These are phyloP conservation scores for Diaporthe citrichinensis DNA, from an alignment of 2,329 filamentous ascomycete species.

Conservation along the genomic window DNA sequence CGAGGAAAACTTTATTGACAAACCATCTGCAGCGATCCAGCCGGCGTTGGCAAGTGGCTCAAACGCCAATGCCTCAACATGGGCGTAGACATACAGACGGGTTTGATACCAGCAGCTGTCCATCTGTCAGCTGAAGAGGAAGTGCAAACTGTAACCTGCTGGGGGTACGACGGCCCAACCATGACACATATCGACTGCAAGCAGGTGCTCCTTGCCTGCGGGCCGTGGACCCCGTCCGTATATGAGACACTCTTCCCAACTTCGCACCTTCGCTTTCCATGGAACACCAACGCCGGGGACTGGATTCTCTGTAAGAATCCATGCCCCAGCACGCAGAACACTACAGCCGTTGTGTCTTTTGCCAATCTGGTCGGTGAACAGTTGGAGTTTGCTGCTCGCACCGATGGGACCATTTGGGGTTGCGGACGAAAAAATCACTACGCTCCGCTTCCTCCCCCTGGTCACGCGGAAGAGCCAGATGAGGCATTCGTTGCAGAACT, in stretches of 20 bases:
- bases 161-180: not conserved
- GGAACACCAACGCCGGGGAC: constrained; percentile 13
- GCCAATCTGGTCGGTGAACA: no score
- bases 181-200: not conserved
- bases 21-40: not conserved
- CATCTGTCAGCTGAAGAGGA: not conserved
- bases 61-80: constrained; percentile 1
- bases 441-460: not conserved
- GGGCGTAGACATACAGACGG: not conserved
- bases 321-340: not conserved
- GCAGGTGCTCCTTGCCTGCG: constrained; percentile 3
- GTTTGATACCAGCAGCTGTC: not conserved
- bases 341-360: no score
- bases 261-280: not conserved
- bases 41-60: not conserved
- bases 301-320: constrained; percentile 1
- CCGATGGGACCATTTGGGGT: not conserved
- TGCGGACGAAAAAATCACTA: constrained; percentile 2
- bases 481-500: not conserved
- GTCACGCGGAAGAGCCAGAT: not conserved
- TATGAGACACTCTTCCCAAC: not conserved
- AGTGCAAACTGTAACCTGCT: not conserved
- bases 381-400: not conserved
- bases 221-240: not conserved
- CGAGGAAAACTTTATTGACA: no score